Conservation (phyloP, 805 yeast species). For the Wickerhamiella australiensis region DNA sequence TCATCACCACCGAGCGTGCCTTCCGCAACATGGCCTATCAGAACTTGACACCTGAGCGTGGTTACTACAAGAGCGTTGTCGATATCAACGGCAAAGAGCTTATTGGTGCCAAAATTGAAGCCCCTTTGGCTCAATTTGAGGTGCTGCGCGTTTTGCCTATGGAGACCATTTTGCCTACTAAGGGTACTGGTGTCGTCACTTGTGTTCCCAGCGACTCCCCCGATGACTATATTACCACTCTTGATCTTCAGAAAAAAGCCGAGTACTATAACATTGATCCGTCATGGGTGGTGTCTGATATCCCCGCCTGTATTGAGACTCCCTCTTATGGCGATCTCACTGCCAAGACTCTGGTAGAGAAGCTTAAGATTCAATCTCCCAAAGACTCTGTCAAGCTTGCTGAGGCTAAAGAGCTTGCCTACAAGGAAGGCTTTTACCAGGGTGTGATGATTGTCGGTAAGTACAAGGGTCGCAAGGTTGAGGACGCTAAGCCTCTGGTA, state of each 20-base stretch:
- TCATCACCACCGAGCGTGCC: slow-evolving; percentile 84
- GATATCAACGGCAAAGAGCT: slow-evolving; percentile 57
- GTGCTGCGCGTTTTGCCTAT: slow-evolving; percentile 81
- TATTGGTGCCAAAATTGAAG: slow-evolving; percentile 75
- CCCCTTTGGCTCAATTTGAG: slow-evolving; percentile 64
- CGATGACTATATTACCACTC: slow-evolving; percentile 82
- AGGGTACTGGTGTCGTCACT: slow-evolving; percentile 98
- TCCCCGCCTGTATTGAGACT: slow-evolving; percentile 58
- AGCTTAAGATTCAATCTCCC: slow-evolving; percentile 86
- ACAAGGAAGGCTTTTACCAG: slow-evolving; percentile 91
- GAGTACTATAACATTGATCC: slow-evolving; percentile 76
- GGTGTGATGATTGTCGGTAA: slow-evolving; percentile 73
- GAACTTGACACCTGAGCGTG: slow-evolving; percentile 81
- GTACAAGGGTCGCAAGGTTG: slow-evolving; percentile 82
- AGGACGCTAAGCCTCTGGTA: slow-evolving; percentile 77
- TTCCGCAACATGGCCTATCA: slow-evolving; percentile 96
- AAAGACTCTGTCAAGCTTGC: slow-evolving; percentile 80
- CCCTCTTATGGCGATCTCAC: slow-evolving; percentile 78
- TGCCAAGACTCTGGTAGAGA: slow-evolving; percentile 75
- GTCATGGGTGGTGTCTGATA: slow-evolving; percentile 68
- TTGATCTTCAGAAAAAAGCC: slow-evolving; percentile 76
- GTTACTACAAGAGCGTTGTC: slow-evolving; percentile 50
- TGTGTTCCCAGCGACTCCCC: slow-evolving; percentile 99
- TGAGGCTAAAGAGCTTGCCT: slow-evolving; percentile 85
- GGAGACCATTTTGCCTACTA: slow-evolving; percentile 89